phyloP scores from a whole-genome alignment of 1,139 yeast species.

The Yamadazyma taylorii region DNA sequence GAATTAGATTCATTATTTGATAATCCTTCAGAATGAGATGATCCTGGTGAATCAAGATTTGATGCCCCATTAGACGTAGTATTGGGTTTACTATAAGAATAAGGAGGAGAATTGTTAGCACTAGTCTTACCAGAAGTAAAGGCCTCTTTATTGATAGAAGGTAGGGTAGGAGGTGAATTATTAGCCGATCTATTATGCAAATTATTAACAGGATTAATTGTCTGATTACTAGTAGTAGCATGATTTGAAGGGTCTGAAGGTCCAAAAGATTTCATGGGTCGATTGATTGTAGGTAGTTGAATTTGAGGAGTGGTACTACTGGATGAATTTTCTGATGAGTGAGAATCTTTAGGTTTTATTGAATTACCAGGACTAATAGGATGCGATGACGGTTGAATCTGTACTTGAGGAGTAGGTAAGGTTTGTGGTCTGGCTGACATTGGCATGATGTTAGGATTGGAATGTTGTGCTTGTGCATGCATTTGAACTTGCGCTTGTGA shows the following conservation, averaged over 20 bases:
- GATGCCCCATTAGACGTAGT: slow-evolving; percentile 1
- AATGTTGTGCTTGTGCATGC: slow-evolving; percentile 4
- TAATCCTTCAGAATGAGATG: neutral
- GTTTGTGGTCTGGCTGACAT: slow-evolving; percentile 8
- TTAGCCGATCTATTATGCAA: neutral
- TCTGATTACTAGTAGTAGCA: slow-evolving; percentile 1
- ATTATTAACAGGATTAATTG: too few species aligned
- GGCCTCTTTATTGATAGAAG: neutral
- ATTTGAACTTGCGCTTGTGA: slow-evolving; percentile 5
- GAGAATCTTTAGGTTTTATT: neutral
- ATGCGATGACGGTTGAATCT: slow-evolving; percentile 1
- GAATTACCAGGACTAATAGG: neutral
- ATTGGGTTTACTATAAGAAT: neutral
- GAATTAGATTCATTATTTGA: neutral
- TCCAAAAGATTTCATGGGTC: slow-evolving; percentile 3
- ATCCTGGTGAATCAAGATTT: neutral
- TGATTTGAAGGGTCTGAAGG: slow-evolving; percentile 13
- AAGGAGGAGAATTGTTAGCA: slow-evolving; percentile 1
- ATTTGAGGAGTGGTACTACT: slow-evolving; percentile 10
- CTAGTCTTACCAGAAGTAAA: neutral
- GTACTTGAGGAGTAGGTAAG: slow-evolving; percentile 2
- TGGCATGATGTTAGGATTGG: too few species aligned
- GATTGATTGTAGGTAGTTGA: neutral
- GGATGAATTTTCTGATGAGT: slow-evolving; percentile 6
- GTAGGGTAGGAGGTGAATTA: slow-evolving; percentile 2